Percentiles rank a stretch among this genome's conserved stretches.
phyloP scores from a whole-genome alignment of 768 basidiomycete genomes.

The Pholiota microspora region DNA sequence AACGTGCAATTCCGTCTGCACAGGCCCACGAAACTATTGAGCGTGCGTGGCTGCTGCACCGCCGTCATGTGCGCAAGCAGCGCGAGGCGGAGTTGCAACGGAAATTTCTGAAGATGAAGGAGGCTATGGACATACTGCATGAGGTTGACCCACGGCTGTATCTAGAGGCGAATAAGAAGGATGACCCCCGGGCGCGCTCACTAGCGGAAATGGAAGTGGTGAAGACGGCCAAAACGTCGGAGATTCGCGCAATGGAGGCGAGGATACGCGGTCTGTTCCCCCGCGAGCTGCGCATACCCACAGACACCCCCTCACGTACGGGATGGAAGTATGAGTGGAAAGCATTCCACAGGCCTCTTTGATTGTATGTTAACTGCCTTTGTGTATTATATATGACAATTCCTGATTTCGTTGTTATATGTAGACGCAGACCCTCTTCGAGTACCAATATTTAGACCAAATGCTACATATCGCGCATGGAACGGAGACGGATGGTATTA shows the following conservation, averaged over 20 bases:
- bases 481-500: slow-evolving; percentile 5
- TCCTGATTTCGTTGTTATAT: slow-evolving; percentile 1
- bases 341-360: slow-evolving; percentile 55
- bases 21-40: slow-evolving; percentile 93
- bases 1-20: slow-evolving; percentile 80
- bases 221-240: slow-evolving; percentile 61
- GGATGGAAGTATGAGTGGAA: slow-evolving; percentile 92
- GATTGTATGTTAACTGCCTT: slow-evolving; percentile 12
- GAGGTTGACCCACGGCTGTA: slow-evolving; percentile 58
- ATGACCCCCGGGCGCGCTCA: slow-evolving; percentile 70
- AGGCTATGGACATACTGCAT: slow-evolving; percentile 81
- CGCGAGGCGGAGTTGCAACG: slow-evolving; percentile 66
- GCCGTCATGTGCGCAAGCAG: slow-evolving; percentile 68
- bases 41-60: slow-evolving; percentile 84
- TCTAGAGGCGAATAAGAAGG: slow-evolving; percentile 68
- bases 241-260: slow-evolving; percentile 72
- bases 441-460: not conserved
- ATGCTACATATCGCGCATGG: too few species aligned
- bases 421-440: not conserved
- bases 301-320: slow-evolving; percentile 76
- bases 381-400: not conserved
- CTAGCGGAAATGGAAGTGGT: slow-evolving; percentile 53
- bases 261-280: slow-evolving; percentile 83
- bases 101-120: slow-evolving; percentile 80
- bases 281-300: slow-evolving; percentile 80